Evolutionary conservation across 2,329 filamentous ascomycete genomes (phyloP), one percentile per base, ranked within the genome.

Genomic region (Hawksworthiomyces lignivorus): DNA sequence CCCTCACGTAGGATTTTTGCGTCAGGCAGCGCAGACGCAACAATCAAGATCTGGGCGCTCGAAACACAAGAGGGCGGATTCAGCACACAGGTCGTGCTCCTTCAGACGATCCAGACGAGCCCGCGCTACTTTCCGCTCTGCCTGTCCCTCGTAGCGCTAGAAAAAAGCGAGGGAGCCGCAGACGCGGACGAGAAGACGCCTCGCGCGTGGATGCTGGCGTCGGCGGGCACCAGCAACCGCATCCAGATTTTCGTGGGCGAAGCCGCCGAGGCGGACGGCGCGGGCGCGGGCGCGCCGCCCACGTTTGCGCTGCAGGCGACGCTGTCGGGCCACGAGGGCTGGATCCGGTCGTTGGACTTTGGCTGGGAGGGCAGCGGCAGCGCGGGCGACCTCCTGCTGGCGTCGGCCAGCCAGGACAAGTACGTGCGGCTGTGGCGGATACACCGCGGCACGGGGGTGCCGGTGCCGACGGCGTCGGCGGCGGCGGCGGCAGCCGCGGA

Each of bases 371-470:
- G 62, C 12, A 57, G 65, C 3, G 10, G 14, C 17, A 12, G 17
- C 17, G 5, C 21, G 27, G 22, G 76, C 39, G 89, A 96, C 57
- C 59, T 94, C 4, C 64, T 97, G 18, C 73, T 98, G 17, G 87
- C 90, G 1, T 97, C 90, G 10, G 89, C 89, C 18, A 97, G 90
- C 58, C 92, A 98, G 61, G 92, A 98, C 62, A 96, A 94, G 64
- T 98, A 97, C 55, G 82, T 97, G 45, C 84, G 92, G 30, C 74
- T 98, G 27, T 98, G 92, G 92, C 79, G 89, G 44, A 66, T 98
- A 27, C 84, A 85, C 49, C 69, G 75, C 47, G 87, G 86, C 26
- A 73, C 74, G 45, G 76, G 80, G 26, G 63, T 84, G 2, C 79
- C 81, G 1, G 64, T 70, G 0, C 67, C 73, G 37, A 73, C 72